Percentiles rank a stretch among this genome's conserved stretches.
Evolutionary conservation across 1,284 basidiomycete species (phyloP).

Genomic region (Inonotus obliquus): DNA sequence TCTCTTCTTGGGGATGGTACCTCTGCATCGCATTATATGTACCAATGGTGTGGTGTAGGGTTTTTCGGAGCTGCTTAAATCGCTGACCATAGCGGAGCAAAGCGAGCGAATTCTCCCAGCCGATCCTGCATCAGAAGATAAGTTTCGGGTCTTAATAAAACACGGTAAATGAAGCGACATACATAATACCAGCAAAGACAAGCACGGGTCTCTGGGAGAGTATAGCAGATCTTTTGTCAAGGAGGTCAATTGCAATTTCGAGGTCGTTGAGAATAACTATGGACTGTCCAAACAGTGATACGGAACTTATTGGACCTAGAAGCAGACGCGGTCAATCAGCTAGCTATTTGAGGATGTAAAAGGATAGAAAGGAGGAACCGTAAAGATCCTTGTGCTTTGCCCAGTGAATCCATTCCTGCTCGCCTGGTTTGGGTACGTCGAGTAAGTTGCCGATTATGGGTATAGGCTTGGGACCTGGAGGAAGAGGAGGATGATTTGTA

Average conservation of each 20-base stretch:
- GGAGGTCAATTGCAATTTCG: constrained; percentile 9
- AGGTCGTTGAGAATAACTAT: constrained; percentile 16
- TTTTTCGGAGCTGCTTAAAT: constrained; percentile 7
- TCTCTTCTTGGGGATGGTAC: constrained; percentile 10
- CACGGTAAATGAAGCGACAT: background rate
- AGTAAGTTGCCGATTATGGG: constrained; percentile 19
- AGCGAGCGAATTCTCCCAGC: constrained; percentile 14
- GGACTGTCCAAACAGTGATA: constrained; percentile 14
- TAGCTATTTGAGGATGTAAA: background rate
- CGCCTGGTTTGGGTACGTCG: constrained; percentile 14
- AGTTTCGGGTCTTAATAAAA: background rate
- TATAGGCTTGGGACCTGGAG: constrained; percentile 17
- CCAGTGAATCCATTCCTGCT: constrained; percentile 18
- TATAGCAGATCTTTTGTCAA: constrained; percentile 15
- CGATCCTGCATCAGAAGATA: constrained; percentile 1
- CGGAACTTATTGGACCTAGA: constrained; percentile 17
- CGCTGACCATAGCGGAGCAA: constrained; percentile 13
- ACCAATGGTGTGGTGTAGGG: constrained; percentile 13
- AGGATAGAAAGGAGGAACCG: constrained; percentile 1
- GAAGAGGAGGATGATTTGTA: constrained; percentile 8
- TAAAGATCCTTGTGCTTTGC: constrained; percentile 18
- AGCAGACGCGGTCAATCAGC: background rate
- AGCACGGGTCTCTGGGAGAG: constrained; percentile 12
- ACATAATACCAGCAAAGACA: constrained; percentile 18
- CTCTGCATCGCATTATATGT: constrained; percentile 12